Conservation (phyloP, 2,329 filamentous ascomycete species). For the Grosmannia clavigera region DNA sequence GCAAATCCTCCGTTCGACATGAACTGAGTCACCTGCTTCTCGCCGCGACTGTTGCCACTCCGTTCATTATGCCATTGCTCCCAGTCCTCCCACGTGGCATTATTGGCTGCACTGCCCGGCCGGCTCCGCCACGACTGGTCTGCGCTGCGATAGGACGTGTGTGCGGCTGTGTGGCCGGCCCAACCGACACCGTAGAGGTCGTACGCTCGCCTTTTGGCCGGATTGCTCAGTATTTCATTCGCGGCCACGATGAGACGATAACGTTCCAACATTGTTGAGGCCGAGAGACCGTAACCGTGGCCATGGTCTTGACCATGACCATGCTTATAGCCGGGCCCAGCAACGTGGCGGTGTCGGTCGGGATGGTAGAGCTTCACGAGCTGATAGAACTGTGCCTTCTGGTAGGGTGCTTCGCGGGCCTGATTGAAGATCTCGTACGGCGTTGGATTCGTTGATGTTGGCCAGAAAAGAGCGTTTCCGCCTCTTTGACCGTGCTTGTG, state of each 20-base stretch:
- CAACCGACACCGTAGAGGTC: constrained; percentile 75
- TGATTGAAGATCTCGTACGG: constrained; percentile 80
- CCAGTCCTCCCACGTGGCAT: constrained; percentile 98
- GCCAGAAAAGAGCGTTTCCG: constrained; percentile 27
- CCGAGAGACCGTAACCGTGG: constrained; percentile 36
- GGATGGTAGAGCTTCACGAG: constrained; percentile 96
- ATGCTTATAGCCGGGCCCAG: not conserved
- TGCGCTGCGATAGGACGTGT: constrained; percentile 23
- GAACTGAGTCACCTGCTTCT: constrained; percentile 44
- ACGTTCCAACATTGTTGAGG: constrained; percentile 62
- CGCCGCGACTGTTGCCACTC: constrained; percentile 22
- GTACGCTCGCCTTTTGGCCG: constrained; percentile 65
- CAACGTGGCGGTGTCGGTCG: constrained; percentile 42
- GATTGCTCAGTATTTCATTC: constrained; percentile 77
- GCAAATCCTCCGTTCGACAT: constrained; percentile 74
- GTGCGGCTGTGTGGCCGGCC: constrained; percentile 44
- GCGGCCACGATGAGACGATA: constrained; percentile 83
- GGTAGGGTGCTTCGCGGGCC: constrained; percentile 51
- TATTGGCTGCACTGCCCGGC: constrained; percentile 41
- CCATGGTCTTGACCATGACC: constrained; percentile 15
- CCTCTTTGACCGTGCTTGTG: not conserved
- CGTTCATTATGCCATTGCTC: constrained; percentile 59
- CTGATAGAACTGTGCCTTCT: constrained; percentile 74
- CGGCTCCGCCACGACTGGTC: constrained; percentile 37
- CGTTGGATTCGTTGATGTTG: constrained; percentile 44